Percentiles rank a stretch among this genome's conserved stretches.
Conservation (phyloP, 2,329 filamentous ascomycete species). For the Cordyceps javanica region DNA sequence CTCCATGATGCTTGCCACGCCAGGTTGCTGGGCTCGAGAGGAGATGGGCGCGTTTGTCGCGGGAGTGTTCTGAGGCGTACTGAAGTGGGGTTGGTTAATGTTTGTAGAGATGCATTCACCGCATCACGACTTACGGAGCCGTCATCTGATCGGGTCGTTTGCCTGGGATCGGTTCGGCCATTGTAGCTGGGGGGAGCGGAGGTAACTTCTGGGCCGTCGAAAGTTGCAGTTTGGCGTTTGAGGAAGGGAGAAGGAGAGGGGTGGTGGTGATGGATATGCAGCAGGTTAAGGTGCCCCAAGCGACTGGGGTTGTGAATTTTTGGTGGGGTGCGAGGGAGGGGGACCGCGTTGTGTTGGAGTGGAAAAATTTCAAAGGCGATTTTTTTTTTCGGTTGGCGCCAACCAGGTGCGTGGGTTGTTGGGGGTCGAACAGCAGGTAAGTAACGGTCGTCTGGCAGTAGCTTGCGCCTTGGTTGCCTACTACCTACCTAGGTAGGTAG, state of each 20-base stretch:
- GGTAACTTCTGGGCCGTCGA: conserved; percentile 10
- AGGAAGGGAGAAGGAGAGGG: conserved; percentile 19
- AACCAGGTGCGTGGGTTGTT: conserved; percentile 8
- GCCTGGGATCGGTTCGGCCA: conserved; percentile 60
- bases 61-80: conserved; percentile 97
- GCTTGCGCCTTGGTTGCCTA: too few species aligned
- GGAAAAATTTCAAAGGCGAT: conserved; percentile 29
- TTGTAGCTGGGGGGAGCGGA: conserved; percentile 31
- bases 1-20: conserved; percentile 93
- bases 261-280: conserved; percentile 25
- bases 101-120: conserved; percentile 25
- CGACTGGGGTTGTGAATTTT: conserved; percentile 30
- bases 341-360: conserved; percentile 16
- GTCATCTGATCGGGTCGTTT: conserved; percentile 51
- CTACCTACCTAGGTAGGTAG: neutral
- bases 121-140: conserved; percentile 48
- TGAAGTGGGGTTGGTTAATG: conserved; percentile 44
- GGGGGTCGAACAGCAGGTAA: neutral
- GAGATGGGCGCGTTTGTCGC: conserved; percentile 94
- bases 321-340: conserved; percentile 29
- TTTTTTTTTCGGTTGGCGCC: conserved; percentile 13
- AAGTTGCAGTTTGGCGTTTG: conserved; percentile 16
- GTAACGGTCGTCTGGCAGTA: too few species aligned
- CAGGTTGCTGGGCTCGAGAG: conserved; percentile 92
- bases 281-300: conserved; percentile 28